These are phyloP conservation scores for Cardamine chenopodiifolia DNA, from an alignment of 345 rosid genomes.

Conservation along the genomic window DNA sequence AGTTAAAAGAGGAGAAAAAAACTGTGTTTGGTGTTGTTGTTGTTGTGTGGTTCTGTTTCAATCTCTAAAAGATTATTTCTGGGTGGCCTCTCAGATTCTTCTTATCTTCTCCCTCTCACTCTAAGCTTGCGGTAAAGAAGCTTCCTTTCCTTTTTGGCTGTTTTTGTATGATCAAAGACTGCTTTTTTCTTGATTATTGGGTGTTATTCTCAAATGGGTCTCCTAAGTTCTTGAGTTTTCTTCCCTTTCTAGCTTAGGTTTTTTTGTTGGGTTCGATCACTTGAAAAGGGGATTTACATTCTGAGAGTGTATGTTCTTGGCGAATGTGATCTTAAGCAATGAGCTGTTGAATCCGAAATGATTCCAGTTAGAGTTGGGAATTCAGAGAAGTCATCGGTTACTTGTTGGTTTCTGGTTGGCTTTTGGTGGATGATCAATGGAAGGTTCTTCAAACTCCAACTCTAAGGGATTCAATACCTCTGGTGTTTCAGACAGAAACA, in stretches of 20 bases:
- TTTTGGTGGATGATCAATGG: conserved; percentile 69
- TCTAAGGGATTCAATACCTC: conserved; percentile 63
- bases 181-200: conserved; percentile 21
- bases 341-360: conserved; percentile 54
- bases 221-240: conserved; percentile 30
- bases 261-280: conserved; percentile 24
- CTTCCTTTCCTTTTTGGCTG: conserved; percentile 31
- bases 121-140: conserved; percentile 38
- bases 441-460: conserved; percentile 79
- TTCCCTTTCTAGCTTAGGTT: conserved; percentile 17
- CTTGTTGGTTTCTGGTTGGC: conserved; percentile 48
- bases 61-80: conserved; percentile 53
- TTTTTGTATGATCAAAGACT: conserved; percentile 29
- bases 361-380: conserved; percentile 48
- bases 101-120: conserved; percentile 37
- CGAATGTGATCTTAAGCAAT: conserved; percentile 37
- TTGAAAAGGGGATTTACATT: conserved; percentile 18
- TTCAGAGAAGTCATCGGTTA: conserved; percentile 46
- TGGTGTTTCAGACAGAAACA: conserved; percentile 60
- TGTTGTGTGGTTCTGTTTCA: conserved; percentile 70
- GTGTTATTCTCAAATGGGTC: conserved; percentile 21
- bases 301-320: conserved; percentile 21
- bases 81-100: conserved; percentile 48
- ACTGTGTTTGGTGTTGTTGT: conserved; percentile 32
- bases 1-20: conserved; percentile 24